Evolutionary conservation across 495 filamentous ascomycete species (phyloP), one percentile per base, ranked within the genome.

Genomic region (Aspergillus sclerotioniger): DNA sequence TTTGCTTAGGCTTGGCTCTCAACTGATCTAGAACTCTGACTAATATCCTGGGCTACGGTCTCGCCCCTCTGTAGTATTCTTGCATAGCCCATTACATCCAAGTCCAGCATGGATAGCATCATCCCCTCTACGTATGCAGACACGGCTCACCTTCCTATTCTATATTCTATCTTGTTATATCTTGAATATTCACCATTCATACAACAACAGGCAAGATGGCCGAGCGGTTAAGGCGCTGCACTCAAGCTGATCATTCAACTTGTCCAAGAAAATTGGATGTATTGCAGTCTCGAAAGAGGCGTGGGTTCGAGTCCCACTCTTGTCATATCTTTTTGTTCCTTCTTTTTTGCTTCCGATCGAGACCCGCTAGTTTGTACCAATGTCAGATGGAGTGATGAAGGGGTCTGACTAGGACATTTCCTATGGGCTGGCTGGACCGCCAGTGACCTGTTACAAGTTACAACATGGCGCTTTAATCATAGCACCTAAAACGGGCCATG

Each of bases 251-350:
- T n/a, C 25, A 6, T 21, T 46, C 44, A 17, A 17, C 25, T 46
- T 21, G 19, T 21, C 44, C 19, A 21, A 46, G 13, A 17, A 8
- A 17, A 19, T 46, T 21, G 19, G 44, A 46, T 8, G 44, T n/a
- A 46, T 46, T 46, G 44, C 44, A 48, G 53, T 56, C 41, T 32
- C 21, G 53, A 28, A 56, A 56, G 21, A 32, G 67, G 69, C 69
- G 68, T 67, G 70, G 63, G 70, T 73, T 73, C 71, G 64, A 73
- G 71, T 72, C 71, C 64, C 71, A 68, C 71, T 73, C 69, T 72
- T 71, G 64, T 71, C 71, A 73, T 60, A 7, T 46, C 6, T 51
- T 58, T 65, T 65, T 46, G 44, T 66, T 54, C n/a, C 20, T 56
- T 21, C 19, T 37, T 33, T 33, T 25, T 25, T 25, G 25, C 25